These are phyloP conservation scores for Fusarium proliferatum DNA, from an alignment of 2,329 filamentous ascomycete genomes.

Conservation along the genomic window DNA sequence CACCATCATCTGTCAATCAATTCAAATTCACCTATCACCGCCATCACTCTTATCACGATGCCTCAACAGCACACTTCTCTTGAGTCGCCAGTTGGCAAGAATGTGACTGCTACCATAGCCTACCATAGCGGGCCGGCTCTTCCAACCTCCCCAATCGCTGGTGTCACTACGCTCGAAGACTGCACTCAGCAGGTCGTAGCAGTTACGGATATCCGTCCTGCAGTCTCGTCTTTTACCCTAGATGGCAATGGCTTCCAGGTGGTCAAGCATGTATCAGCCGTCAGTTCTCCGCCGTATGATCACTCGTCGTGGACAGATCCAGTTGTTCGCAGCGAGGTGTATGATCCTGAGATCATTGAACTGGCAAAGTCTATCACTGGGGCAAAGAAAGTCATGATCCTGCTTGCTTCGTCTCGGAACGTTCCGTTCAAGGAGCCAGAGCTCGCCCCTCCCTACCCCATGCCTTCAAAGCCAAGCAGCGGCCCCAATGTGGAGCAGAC, in stretches of 20 bases:
- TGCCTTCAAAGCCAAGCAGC: rapidly evolving
- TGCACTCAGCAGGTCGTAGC: background rate
- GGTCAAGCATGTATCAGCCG: background rate
- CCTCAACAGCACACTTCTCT: background rate
- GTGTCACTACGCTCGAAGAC: background rate
- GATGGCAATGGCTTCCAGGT: background rate
- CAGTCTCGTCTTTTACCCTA: background rate
- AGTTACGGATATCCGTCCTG: rapidly evolving
- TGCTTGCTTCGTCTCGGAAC: background rate
- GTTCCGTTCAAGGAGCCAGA: background rate
- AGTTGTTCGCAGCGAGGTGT: background rate
- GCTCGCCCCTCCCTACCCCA: background rate
- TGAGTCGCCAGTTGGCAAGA: background rate
- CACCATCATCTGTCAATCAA: background rate
- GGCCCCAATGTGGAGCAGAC: too few relatives aligned
- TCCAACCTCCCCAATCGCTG: background rate
- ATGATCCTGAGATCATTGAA: background rate
- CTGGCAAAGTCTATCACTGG: background rate
- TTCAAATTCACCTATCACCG: rapidly evolving
- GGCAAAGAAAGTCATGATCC: background rate
- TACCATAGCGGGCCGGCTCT: background rate
- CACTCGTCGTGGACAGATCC: background rate
- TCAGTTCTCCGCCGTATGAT: background rate
- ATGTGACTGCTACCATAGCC: background rate
- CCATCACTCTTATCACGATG: background rate